Evolutionary conservation across 2,329 filamentous ascomycete species (phyloP).

Genomic region (Neobulgaria alba): DNA sequence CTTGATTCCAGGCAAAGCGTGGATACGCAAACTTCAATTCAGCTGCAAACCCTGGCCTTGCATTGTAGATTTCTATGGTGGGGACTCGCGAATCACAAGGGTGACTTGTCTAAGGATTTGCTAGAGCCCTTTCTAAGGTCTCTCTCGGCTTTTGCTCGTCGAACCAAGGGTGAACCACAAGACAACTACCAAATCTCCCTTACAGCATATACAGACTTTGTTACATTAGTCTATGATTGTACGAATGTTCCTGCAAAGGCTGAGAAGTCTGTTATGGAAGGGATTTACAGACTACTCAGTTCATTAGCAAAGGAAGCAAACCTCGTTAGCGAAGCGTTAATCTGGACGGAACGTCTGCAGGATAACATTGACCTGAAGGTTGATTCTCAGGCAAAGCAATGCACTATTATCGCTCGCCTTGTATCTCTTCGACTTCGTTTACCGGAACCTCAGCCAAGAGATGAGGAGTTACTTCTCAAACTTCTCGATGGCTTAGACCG

Average conservation of each 20-base stretch:
- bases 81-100: constrained; percentile 50
- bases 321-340: constrained; percentile 41
- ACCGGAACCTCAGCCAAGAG: constrained; percentile 29
- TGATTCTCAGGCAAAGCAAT: constrained; percentile 29
- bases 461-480: constrained; percentile 37
- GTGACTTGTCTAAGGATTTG: constrained; percentile 54
- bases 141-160: constrained; percentile 50
- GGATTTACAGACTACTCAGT: constrained; percentile 42
- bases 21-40: constrained; percentile 48
- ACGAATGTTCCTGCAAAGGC: constrained; percentile 9
- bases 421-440: constrained; percentile 45
- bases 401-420: constrained; percentile 45
- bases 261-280: constrained; percentile 13
- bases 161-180: constrained; percentile 27
- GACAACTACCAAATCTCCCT: constrained; percentile 19
- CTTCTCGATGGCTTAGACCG: constrained; percentile 49
- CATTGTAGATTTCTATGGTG: constrained; percentile 56
- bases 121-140: constrained; percentile 57
- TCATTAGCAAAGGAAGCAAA: constrained; percentile 39
- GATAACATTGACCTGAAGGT: constrained; percentile 11
- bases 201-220: constrained; percentile 15
- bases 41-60: constrained; percentile 57
- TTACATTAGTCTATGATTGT: constrained; percentile 15
- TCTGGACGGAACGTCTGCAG: constrained; percentile 43
- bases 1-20: constrained; percentile 45